phyloP scores from a whole-genome alignment of 2,329 filamentous ascomycete species.

The Paecilomyces formosus region DNA sequence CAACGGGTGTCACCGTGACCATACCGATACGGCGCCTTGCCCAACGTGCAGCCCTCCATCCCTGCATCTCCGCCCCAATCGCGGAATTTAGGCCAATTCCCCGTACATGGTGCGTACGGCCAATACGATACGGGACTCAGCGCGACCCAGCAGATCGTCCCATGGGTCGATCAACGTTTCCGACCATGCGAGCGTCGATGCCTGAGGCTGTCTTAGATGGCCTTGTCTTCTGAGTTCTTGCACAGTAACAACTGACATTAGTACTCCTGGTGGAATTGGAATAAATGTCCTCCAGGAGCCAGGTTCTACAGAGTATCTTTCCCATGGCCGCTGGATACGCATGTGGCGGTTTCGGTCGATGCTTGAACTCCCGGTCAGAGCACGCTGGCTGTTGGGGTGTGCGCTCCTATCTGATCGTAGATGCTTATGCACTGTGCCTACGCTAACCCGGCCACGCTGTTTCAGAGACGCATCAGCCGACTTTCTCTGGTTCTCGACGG shows the following conservation, averaged over 20 bases:
- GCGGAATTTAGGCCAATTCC: too few relatives aligned
- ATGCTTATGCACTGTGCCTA: neutral
- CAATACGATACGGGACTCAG: neutral
- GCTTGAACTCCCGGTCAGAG: neutral
- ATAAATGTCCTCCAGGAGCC: too few relatives aligned
- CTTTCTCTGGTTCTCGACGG: neutral
- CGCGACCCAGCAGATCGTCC: neutral
- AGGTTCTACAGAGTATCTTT: neutral
- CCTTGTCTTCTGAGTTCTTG: neutral
- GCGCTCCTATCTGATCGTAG: neutral
- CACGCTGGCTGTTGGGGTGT: neutral
- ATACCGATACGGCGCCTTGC: neutral
- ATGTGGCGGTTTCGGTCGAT: neutral
- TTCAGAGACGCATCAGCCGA: neutral
- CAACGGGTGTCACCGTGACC: neutral
- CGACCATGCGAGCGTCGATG: neutral
- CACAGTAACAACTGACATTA: too few relatives aligned
- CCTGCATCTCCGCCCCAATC: neutral
- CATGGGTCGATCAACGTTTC: neutral
- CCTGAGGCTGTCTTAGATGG: neutral
- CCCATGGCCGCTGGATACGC: neutral
- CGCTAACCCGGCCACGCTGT: neutral
- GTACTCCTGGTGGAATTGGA: too few relatives aligned
- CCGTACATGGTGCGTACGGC: neutral
- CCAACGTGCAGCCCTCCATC: neutral